Base-by-base conservation (phyloP, 2,329 filamentous ascomycete genomes). In the Cytospora leucostoma region DNA sequence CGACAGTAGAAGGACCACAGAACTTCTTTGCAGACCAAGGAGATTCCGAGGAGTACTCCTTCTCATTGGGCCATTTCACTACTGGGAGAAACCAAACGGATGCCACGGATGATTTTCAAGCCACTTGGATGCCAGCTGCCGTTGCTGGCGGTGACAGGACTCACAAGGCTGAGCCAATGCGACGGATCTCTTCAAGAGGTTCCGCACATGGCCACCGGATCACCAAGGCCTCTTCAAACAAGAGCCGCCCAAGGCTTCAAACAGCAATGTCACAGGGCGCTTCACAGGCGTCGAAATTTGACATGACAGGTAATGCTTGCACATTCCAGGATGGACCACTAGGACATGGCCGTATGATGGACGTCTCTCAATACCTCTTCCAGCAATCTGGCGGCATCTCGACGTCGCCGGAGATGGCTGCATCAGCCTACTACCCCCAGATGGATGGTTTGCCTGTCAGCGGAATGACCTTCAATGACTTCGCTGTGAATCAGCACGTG, bases 1-100 rank as follows among this genome's bases (percentile, higher is more conserved):
- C 80, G 72, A 76, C 82, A 78, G 77, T 77, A 78, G 84, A 86
- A 81, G 82, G 82, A 72, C 71, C 81, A 83, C 84, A 85, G 80
- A 84, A 82, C 81, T 83, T 84, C 74, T 82, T 79, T 73, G 75
- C 79, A 72, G 80, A 82, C 70, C 76, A 78, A 72, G 80, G 78
- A 79, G 82, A 85, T 67, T 69, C 78, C 70, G 84, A 85, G 77
- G 83, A 85, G 62, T 83, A 78, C 74, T 74, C 44, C 21, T 82
- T 81, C 74, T 77, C 79, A 70, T 82, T 82, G 74, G 82, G 81
- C 73, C 81, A 84, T 67, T 80, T 79, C 72, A 84, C 82, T 63
- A 81, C 83, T 70, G 79, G 80, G 76, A 78, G 81, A 75, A 78
- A 80, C 70, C 78, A 79, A 64, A 71, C 73, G 73, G 79, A 82